Evolutionary conservation across 2,329 filamentous ascomycete genomes (phyloP).

Genomic region (Fusarium sp.): DNA sequence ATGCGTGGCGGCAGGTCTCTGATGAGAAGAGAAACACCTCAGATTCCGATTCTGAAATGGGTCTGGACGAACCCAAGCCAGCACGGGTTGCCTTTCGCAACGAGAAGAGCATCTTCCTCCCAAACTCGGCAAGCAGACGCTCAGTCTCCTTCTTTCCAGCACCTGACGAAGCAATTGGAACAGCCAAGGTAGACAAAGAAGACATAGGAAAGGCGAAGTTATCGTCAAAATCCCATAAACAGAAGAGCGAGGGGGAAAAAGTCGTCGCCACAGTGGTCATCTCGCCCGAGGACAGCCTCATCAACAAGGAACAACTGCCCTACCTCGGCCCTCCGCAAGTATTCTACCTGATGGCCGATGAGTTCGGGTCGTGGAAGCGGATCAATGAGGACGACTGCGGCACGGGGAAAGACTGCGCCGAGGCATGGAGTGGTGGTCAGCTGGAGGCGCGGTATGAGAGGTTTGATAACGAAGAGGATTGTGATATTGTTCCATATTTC

Average conservation of each 20-base stretch:
- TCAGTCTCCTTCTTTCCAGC: neutral
- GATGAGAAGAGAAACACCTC: too few relatives aligned
- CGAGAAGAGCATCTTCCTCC: too few relatives aligned
- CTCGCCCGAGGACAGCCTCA: neutral
- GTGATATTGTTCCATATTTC: too few relatives aligned
- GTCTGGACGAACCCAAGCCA: too few relatives aligned
- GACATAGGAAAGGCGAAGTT: neutral
- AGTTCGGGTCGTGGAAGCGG: neutral
- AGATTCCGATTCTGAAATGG: too few relatives aligned
- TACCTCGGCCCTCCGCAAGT: neutral
- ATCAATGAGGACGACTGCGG: neutral
- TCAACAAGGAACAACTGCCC: neutral
- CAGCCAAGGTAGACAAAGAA: neutral
- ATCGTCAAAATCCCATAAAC: neutral
- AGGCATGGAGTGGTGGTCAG: too few relatives aligned
- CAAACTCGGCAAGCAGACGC: too few relatives aligned
- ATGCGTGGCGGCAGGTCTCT: too few relatives aligned
- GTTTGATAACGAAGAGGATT: too few relatives aligned
- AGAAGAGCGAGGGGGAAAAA: neutral
- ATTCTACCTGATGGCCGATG: neutral
- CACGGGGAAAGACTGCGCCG: too few relatives aligned
- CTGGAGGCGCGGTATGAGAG: too few relatives aligned
- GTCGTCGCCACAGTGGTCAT: neutral
- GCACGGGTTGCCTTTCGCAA: too few relatives aligned
- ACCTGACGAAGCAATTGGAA: neutral